Evolutionary conservation across 2,329 filamentous ascomycete genomes (phyloP).

Genomic region (Acrocalymma vagum): DNA sequence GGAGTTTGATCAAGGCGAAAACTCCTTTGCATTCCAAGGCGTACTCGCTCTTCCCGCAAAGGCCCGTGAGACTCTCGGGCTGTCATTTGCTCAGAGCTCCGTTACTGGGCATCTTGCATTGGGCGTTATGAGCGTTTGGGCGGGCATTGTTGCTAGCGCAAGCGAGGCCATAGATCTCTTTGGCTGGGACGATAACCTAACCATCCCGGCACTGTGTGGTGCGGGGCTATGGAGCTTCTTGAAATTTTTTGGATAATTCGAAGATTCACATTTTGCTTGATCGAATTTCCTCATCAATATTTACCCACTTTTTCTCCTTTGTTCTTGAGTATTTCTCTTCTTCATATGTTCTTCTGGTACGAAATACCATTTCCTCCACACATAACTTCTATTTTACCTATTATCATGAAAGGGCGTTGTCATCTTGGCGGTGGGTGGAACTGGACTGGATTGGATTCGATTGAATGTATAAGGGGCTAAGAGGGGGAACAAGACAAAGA

Average conservation of each 20-base stretch:
- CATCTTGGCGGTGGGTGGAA: too few species aligned
- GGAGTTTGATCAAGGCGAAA: constrained; percentile 49
- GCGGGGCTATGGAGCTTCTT: constrained; percentile 91
- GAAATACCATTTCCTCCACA: too few species aligned
- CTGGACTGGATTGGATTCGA: too few species aligned
- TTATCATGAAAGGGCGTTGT: too few species aligned
- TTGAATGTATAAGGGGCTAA: too few species aligned
- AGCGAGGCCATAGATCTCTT: constrained; percentile 93
- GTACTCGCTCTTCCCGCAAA: constrained; percentile 72
- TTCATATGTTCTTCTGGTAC: too few species aligned
- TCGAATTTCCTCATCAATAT: background rate
- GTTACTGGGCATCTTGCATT: constrained; percentile 78
- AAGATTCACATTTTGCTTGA: background rate
- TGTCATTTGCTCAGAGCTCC: constrained; percentile 65
- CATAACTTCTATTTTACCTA: too few species aligned
- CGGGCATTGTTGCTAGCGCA: constrained; percentile 85
- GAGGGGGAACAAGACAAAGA: too few species aligned
- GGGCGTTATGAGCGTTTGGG: constrained; percentile 82
- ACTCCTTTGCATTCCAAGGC: constrained; percentile 84
- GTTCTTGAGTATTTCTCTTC: background rate
- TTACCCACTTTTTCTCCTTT: background rate
- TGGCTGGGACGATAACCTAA: constrained; percentile 96
- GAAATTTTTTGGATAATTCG: constrained; percentile 77
- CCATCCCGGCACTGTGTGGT: constrained; percentile 91
- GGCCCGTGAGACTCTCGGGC: constrained; percentile 67